phyloP scores from a whole-genome alignment of 1,284 basidiomycete genomes.

The Cutaneotrichosporon spelunceum region DNA sequence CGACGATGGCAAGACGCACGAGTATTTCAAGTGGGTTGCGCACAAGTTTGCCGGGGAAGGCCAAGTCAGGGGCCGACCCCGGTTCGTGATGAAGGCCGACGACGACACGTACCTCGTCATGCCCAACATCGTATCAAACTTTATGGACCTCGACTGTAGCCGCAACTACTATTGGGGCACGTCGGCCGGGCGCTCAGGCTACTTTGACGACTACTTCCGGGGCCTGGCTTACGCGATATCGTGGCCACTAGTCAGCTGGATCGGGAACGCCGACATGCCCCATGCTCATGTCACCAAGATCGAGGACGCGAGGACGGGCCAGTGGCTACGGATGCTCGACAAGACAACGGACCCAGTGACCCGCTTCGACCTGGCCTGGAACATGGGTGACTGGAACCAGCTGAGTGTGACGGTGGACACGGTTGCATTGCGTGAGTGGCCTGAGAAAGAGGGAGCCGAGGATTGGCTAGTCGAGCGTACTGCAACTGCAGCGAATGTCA shows the following conservation, averaged over 20 bases:
- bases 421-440: constrained; percentile 49
- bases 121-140: constrained; percentile 50
- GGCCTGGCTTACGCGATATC: constrained; percentile 53
- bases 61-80: constrained; percentile 46
- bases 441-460: not conserved
- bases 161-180: constrained; percentile 53
- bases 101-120: constrained; percentile 53
- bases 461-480: too few relatives aligned
- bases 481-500: too few relatives aligned
- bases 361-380: constrained; percentile 51
- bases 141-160: constrained; percentile 49
- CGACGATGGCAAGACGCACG: constrained; percentile 52
- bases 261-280: constrained; percentile 49
- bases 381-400: constrained; percentile 54
- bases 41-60: constrained; percentile 42
- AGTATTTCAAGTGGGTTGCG: constrained; percentile 52
- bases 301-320: constrained; percentile 52
- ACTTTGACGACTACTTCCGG: constrained; percentile 51
- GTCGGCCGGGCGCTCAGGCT: constrained; percentile 43
- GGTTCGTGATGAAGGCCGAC: constrained; percentile 53
- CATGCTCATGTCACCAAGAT: constrained; percentile 48
- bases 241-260: constrained; percentile 53
- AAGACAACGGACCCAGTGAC: constrained; percentile 46
- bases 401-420: constrained; percentile 44
- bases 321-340: constrained; percentile 50